Percentiles rank a stretch among this genome's conserved stretches.
Evolutionary conservation across 1,284 basidiomycete species (phyloP).

Genomic region (Vanrija humicola): DNA sequence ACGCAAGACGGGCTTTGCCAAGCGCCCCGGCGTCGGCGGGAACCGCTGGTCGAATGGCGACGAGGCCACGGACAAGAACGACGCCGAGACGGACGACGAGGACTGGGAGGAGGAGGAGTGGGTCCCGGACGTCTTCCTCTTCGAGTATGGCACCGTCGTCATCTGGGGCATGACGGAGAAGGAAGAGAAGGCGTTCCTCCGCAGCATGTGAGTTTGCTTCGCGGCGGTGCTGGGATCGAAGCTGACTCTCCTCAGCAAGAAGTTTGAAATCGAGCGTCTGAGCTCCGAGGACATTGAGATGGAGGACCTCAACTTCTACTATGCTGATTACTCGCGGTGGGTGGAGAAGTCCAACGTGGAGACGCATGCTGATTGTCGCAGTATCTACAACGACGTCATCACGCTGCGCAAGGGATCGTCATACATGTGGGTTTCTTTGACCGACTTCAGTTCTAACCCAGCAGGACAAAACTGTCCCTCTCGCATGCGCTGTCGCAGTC

Average conservation of each 20-base stretch:
- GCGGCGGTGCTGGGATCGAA: fast-evolving
- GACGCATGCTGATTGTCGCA: conserved; percentile 37
- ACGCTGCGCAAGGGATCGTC: conserved; percentile 89
- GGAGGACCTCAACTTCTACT: conserved; percentile 96
- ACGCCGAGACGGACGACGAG: conserved; percentile 38
- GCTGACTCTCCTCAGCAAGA: conserved; percentile 58
- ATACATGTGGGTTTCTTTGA: conserved; percentile 89
- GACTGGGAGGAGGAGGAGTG: conserved; percentile 59
- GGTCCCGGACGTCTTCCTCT: conserved; percentile 79
- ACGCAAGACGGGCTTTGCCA: conserved; percentile 41
- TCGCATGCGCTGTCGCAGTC: conserved; percentile 94
- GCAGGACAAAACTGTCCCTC: conserved; percentile 88
- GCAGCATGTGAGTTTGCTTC: conserved; percentile 66
- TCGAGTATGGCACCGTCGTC: conserved; percentile 84
- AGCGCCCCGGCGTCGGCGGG: conserved; percentile 50
- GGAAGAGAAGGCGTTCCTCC: conserved; percentile 83
- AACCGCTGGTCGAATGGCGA: conserved; percentile 58
- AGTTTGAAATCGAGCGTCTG: conserved; percentile 86
- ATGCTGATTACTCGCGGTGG: conserved; percentile 90
- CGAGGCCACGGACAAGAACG: conserved; percentile 5
- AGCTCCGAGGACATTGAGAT: conserved; percentile 81
- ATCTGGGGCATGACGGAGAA: conserved; percentile 96
- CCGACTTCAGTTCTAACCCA: too few relatives aligned
- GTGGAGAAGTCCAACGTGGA: conserved; percentile 14
- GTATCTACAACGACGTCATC: conserved; percentile 98